A percentile compares a stretch with the other conserved stretches of the same genome.
These are phyloP conservation scores for Aspergillus brasiliensis DNA, from an alignment of 2,329 filamentous ascomycete species.

Conservation along the genomic window DNA sequence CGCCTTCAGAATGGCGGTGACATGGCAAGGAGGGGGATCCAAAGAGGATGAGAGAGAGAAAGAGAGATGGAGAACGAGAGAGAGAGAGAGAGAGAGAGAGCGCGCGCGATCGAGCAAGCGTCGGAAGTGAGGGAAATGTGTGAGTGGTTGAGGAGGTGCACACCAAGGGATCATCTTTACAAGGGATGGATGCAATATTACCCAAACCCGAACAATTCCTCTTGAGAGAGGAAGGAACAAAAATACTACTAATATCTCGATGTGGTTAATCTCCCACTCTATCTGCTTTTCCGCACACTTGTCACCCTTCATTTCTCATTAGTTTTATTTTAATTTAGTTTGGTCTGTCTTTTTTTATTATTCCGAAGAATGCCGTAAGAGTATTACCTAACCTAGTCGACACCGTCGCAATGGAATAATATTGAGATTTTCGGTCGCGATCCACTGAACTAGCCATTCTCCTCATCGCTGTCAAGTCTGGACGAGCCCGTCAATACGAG, in stretches of 20 bases:
- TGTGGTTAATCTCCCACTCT: not conserved
- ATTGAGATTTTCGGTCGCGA: constrained; percentile 3
- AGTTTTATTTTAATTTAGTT: not conserved
- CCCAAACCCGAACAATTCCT: not conserved
- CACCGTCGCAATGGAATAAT: not conserved
- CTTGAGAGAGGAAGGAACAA: too few relatives aligned
- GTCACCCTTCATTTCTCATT: not conserved
- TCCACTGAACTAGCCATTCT: constrained; percentile 6
- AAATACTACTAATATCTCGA: not conserved
- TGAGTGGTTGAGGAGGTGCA: not conserved
- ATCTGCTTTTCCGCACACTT: not conserved
- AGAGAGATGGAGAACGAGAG: not conserved
- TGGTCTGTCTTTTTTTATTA: not conserved
- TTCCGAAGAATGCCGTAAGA: constrained; percentile 3
- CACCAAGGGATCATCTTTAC: not conserved
- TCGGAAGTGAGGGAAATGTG: not conserved
- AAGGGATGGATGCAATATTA: constrained; percentile 8
- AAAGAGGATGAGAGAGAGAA: not conserved
- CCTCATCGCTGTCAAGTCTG: not conserved
- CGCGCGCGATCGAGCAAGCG: not conserved
- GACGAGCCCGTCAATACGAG: constrained; percentile 14
- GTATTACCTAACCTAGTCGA: not conserved
- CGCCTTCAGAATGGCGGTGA: constrained; percentile 14
- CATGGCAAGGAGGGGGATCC: constrained; percentile 3
- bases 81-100: not conserved